Percentiles rank a stretch among this genome's conserved stretches.
phyloP scores from a whole-genome alignment of 1,284 basidiomycete species.

The Bjerkandera adusta region DNA sequence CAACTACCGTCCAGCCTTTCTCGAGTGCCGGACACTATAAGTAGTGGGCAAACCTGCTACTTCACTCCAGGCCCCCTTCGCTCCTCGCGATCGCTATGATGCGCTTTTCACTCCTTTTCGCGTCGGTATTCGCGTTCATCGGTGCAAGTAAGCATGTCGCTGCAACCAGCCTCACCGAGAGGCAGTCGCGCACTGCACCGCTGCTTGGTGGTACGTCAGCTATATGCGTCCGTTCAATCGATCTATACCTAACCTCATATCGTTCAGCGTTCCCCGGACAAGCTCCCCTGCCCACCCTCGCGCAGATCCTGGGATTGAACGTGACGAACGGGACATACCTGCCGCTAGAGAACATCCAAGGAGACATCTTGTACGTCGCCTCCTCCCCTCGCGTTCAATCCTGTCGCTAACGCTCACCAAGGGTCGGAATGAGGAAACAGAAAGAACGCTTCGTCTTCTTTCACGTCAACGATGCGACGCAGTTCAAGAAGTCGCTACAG shows the following conservation, averaged over 20 bases:
- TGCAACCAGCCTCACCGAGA: too few relatives aligned
- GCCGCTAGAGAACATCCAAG: slow-evolving; percentile 5
- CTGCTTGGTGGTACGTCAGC: slow-evolving; percentile 3
- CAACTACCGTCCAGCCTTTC: too few relatives aligned
- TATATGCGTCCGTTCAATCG: background rate
- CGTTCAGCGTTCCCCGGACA: slow-evolving; percentile 11
- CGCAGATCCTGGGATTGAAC: background rate
- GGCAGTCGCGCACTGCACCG: slow-evolving; percentile 1
- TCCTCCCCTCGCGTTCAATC: background rate
- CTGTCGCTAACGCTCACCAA: background rate
- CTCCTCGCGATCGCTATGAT: slow-evolving; percentile 11
- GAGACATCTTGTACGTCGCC: slow-evolving; percentile 3
- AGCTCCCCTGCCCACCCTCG: slow-evolving; percentile 3
- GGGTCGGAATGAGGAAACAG: slow-evolving; percentile 6
- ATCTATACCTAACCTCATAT: background rate
- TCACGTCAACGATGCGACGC: slow-evolving; percentile 1
- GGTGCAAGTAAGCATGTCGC: background rate
- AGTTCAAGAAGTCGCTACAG: slow-evolving; percentile 2
- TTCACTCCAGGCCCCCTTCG: too few relatives aligned
- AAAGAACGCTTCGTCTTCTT: slow-evolving; percentile 7
- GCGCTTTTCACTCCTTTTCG: slow-evolving; percentile 1
- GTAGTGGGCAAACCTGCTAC: too few relatives aligned
- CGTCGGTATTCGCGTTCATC: background rate
- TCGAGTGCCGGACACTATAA: too few relatives aligned
- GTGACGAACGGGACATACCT: slow-evolving; percentile 4